Evolutionary conservation across 129 eudicot genomes (phyloP).

Genomic region (Logfia minima): DNA sequence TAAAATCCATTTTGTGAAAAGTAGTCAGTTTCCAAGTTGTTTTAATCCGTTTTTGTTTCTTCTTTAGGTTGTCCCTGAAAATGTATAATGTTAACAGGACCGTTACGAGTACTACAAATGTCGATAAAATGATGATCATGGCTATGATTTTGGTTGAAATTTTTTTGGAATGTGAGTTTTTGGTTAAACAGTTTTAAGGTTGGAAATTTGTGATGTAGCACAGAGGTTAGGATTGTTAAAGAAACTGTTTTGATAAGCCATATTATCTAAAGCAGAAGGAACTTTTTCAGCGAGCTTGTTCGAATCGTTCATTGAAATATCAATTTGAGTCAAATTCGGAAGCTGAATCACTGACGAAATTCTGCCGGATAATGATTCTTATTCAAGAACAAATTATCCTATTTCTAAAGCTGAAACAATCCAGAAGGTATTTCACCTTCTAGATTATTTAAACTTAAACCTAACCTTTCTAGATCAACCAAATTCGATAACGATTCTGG

Average conservation of each 20-base stretch:
- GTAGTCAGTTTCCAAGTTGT: conserved; percentile 68
- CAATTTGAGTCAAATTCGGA: conserved; percentile 47
- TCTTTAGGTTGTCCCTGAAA: conserved; percentile 47
- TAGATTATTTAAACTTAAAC: conserved; percentile 51
- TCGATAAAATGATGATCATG: conserved; percentile 48
- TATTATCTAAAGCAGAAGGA: conserved; percentile 58
- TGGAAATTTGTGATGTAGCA: conserved; percentile 36
- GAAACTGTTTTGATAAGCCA: conserved; percentile 76
- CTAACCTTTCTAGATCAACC: conserved; percentile 48
- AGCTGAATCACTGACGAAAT: conserved; percentile 55
- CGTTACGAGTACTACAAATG: conserved; percentile 36
- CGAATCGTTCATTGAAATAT: conserved; percentile 54
- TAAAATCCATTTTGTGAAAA: conserved; percentile 65
- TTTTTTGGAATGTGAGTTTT: conserved; percentile 30
- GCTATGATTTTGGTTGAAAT: conserved; percentile 54
- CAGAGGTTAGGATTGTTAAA: conserved; percentile 71
- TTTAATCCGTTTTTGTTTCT: conserved; percentile 45
- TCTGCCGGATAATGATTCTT: conserved; percentile 54
- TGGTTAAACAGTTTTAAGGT: conserved; percentile 47
- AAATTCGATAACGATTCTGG: conserved; percentile 54
- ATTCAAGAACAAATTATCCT: conserved; percentile 43
- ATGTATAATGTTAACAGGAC: conserved; percentile 36
- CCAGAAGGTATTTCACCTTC: conserved; percentile 63
- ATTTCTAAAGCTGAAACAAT: conserved; percentile 53
- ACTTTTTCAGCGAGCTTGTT: conserved; percentile 64